Evolutionary conservation across 306 rosid genomes (phyloP), one percentile per base, ranked within the genome.

Genomic region (Pachyrhizus erosus): DNA sequence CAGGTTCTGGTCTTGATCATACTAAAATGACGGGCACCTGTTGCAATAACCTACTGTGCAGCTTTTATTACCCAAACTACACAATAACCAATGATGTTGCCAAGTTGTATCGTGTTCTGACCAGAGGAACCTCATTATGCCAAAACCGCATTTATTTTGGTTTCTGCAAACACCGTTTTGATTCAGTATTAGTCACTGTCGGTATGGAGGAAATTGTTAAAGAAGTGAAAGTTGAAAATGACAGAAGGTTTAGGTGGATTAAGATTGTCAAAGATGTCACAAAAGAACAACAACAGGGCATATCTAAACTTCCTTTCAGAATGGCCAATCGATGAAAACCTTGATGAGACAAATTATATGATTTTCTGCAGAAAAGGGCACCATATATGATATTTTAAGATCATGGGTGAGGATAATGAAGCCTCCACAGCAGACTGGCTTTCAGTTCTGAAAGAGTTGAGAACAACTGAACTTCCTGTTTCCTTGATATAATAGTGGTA

Each of bases 361-460:
- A 87, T 93, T 83, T 71, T 86, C 94, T 23, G 76, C 83, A 9
- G 82, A 86, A 2, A 89, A 87, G 70, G 94, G 90, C 1, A 43
- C 34, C 46, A 49, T 92, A 60, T 79, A 64, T 49, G 97, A 90
- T 81, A 64, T 95, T 52, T 84, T 95, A 78, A 62, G 51, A 46
- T 87, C 92, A 75, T 95, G 99, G 99, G 94, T 83, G 83, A 83
- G 85, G 84, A 70, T 84, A 46, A 95, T 92, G 99, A 93, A 73
- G 89, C 99, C 99, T 72, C 54, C 6, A 87, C 97, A 86, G 94
- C 96, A 68, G 94, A 95, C 42, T 95, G 99, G 97, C 98, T 95
- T 81, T 80, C 84, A 7, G 87, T 95, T 93, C 81, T 95, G 45
- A 95, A 92, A 78, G 90, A 91, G 74, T 85, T 95, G 89, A 87